Evolutionary conservation across 495 filamentous ascomycete species (phyloP), one percentile per base, ranked within the genome.

Genomic region (Penicillium pancosmium): DNA sequence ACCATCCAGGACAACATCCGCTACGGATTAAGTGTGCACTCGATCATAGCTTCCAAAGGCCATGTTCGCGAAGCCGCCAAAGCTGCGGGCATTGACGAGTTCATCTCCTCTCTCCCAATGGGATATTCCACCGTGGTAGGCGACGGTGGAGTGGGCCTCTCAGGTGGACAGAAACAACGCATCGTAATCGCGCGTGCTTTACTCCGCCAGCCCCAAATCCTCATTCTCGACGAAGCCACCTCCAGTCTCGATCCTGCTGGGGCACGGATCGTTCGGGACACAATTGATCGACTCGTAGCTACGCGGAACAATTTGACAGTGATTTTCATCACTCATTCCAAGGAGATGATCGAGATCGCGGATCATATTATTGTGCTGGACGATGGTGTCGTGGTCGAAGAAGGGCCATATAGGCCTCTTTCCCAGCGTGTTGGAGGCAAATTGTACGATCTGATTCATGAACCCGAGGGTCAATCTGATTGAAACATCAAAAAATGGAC

Each of bases 211-310:
- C 91, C 91, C 0, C 78, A 80, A 41, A 70, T 97, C 7, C 68
- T 98, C 18, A 82, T 98, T 0, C 70, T 98, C 12, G 94, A 98
- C 59, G 94, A 98, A 70, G 89, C 93, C 4, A 98, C 94, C 0
- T 89, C 85, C 27, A 86, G 85, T 34, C 72, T 98, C 12, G 94
- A 98, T 67, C 78, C 78, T 0, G 82, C 85, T 57, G 86, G 80
- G n/a, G 88, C 90, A 2, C 82, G 78, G 35, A 73, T 81, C 6
- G 82, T 98, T 13, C 77, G 87, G n/a, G 70, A 80, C 21, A 86
- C 88, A 5, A 79, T 98, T 19, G 60, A 69, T 27, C 61, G 67
- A 9, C 75, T 88, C 38, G 69, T 71, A 40, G 59, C 71, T 2
- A 56, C 61, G 1, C 68, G 59, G 3, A 48, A 61, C 6, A 74